Evolutionary conservation across 164 flowering plant genomes (phyloP).

Genomic region (Aristolochia californica): DNA sequence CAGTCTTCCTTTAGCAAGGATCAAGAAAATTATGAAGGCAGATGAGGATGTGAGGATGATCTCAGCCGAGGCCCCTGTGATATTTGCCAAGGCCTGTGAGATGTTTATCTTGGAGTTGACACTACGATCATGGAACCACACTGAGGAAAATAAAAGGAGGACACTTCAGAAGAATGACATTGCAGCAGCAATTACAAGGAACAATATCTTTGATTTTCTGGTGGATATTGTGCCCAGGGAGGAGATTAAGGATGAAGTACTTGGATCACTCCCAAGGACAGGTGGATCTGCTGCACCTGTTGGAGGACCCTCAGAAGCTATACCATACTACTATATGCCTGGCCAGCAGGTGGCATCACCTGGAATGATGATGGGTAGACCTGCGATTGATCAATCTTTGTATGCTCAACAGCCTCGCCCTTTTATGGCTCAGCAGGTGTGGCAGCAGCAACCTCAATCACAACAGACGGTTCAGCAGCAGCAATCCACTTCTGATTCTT

Average conservation of each 20-base stretch:
- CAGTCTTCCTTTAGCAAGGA: conserved; percentile 73
- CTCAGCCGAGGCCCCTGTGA: conserved; percentile 78
- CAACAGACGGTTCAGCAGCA: conserved; percentile 4
- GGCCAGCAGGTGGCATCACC: conserved; percentile 43
- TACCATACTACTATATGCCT: conserved; percentile 49
- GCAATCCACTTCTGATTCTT: conserved; percentile 1
- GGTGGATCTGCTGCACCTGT: conserved; percentile 28
- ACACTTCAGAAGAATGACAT: conserved; percentile 80
- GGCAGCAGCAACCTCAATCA: conserved; percentile 25
- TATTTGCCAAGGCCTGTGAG: conserved; percentile 83
- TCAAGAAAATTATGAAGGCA: conserved; percentile 83
- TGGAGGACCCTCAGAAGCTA: conserved; percentile 42
- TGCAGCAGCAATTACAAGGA: conserved; percentile 74
- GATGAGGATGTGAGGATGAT: conserved; percentile 86
- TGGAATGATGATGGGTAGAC: conserved; percentile 40
- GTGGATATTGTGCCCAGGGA: conserved; percentile 81
- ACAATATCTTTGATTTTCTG: conserved; percentile 70
- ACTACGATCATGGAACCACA: conserved; percentile 66
- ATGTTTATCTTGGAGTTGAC: conserved; percentile 79
- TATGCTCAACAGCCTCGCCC: conserved; percentile 55
- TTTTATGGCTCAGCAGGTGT: conserved; percentile 29
- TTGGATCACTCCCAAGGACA: conserved; percentile 37
- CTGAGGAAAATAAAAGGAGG: conserved; percentile 74
- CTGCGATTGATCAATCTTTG: conserved; percentile 33
- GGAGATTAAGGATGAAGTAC: conserved; percentile 59